Evolutionary conservation across 441 rosid genomes (phyloP), one percentile per base, ranked within the genome.

Genomic region (Syzygium syzygioides): DNA sequence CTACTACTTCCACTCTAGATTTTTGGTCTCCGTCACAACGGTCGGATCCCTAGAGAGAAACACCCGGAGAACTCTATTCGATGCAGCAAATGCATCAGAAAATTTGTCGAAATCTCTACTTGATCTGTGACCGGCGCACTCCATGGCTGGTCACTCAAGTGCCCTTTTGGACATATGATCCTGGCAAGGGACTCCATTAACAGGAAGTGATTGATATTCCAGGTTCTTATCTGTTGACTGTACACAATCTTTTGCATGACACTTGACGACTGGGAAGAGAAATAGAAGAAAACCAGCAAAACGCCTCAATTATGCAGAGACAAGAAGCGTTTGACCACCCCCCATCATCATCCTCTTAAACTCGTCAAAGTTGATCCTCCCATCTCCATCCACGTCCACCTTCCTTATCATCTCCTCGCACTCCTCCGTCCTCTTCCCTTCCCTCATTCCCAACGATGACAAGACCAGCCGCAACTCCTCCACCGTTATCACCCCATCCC

Each of bases 321-420:
- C 17, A 12, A 23, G 52, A 76, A 76, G 83, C 52, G 17, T 76
- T 71, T 41, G 83, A 6, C n/a, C n/a, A 14, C 83, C 3, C 52
- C 45, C 23, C 52, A 37, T 41, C 83, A 76, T 41, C 83, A 76
- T 23, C 83, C 83, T 41, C 52, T 20, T 41, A n/a, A 76, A 76
- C 83, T 76, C 52, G 59, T 85, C 83, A 76, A 76, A 76, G 48
- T 76, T 76, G 52, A 76, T 52, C 83, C 23, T 41, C 48, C 95
- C 96, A 86, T 94, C 97, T 79, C 95, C 94, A 76, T 95, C 94
- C 3, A 90, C 88, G 56, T 94, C 97, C 20, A 93, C 90, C 86
- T 92, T 94, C 71, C 45, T 88, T 18, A 95, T 90, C 92, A 93
- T 92, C 55, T 94, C 95, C 52, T 76, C 17, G 88, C 95, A 94